A percentile compares a stretch with the other conserved stretches of the same genome.
Conservation (phyloP, 495 filamentous ascomycete species). For the Apodospora peruviana region DNA sequence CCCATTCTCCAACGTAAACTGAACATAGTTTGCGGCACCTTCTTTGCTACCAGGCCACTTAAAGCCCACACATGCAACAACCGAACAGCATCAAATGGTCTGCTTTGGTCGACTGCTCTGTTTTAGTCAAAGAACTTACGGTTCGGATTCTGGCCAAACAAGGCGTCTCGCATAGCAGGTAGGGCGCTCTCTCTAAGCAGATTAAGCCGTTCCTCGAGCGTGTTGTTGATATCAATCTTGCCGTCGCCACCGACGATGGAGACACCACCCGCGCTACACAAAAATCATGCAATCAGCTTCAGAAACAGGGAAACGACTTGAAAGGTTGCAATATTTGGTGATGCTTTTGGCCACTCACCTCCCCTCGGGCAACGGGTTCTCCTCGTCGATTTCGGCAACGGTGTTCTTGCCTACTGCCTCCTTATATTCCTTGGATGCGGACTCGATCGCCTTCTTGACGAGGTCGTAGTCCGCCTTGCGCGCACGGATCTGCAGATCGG, state of each 20-base stretch:
- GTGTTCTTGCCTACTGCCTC: slow-evolving; percentile 61
- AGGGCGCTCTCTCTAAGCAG: slow-evolving; percentile 78
- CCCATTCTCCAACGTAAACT: too few relatives aligned
- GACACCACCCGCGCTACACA: slow-evolving; percentile 72
- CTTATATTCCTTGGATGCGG: slow-evolving; percentile 76
- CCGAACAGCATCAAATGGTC: too few relatives aligned
- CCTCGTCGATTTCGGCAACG: slow-evolving; percentile 63
- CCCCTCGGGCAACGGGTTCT: slow-evolving; percentile 71
- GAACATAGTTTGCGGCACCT: too few relatives aligned
- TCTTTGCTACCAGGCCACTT: too few relatives aligned
- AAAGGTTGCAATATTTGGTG: too few relatives aligned
- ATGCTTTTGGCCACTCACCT: too few relatives aligned
- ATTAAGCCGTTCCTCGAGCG: slow-evolving; percentile 84
- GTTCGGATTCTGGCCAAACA: slow-evolving; percentile 92
- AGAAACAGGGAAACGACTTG: too few relatives aligned
- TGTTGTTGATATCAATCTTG: slow-evolving; percentile 99
- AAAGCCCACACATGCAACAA: too few relatives aligned
- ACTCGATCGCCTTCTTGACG: slow-evolving; percentile 67
- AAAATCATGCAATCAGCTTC: too few relatives aligned
- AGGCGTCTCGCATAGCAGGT: slow-evolving; percentile 72
- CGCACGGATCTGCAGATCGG: slow-evolving; percentile 62
- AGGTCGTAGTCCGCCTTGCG: slow-evolving; percentile 73
- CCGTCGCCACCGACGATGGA: slow-evolving; percentile 73
- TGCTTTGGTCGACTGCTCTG: too few relatives aligned
- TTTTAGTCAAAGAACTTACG: slow-evolving; percentile 86